These are phyloP conservation scores for Vitis labrusca DNA, from an alignment of 164 flowering plant genomes.

Conservation along the genomic window DNA sequence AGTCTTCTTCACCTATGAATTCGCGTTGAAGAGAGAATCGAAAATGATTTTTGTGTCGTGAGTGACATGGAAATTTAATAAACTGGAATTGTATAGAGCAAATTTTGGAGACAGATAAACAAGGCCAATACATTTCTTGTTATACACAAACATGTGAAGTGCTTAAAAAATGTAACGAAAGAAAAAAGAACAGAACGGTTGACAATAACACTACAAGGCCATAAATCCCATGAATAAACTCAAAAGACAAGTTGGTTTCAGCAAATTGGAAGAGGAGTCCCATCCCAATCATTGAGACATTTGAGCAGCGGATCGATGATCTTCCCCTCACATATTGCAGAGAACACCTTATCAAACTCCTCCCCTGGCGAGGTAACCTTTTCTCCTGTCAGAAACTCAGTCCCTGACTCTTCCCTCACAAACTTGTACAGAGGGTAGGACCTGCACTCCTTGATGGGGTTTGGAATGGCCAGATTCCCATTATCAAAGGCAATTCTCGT, in stretches of 20 bases:
- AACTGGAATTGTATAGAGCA: too few relatives aligned
- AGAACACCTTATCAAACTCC: slow-evolving; percentile 55
- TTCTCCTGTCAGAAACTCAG: slow-evolving; percentile 49
- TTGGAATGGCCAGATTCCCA: slow-evolving; percentile 32
- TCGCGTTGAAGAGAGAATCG: too few relatives aligned
- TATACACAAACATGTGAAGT: too few relatives aligned
- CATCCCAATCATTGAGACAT: slow-evolving; percentile 58
- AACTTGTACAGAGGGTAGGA: slow-evolving; percentile 57
- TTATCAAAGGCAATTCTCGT: slow-evolving; percentile 32
- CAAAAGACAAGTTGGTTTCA: slow-evolving; percentile 7
- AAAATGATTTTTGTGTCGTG: too few relatives aligned
- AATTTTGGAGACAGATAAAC: too few relatives aligned
- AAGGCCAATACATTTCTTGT: too few relatives aligned
- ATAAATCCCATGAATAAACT: too few relatives aligned
- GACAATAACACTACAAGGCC: too few relatives aligned
- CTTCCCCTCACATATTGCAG: slow-evolving; percentile 50
- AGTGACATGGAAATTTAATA: too few relatives aligned
- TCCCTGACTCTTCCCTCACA: slow-evolving; percentile 51
- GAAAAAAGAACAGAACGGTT: too few relatives aligned
- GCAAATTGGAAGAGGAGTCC: slow-evolving; percentile 54
- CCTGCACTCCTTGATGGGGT: slow-evolving; percentile 56
- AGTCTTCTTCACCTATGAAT: too few relatives aligned
- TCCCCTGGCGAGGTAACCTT: slow-evolving; percentile 51
- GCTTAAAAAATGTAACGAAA: too few relatives aligned
- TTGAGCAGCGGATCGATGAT: slow-evolving; percentile 54